A percentile compares a stretch with the other conserved stretches of the same genome.
phyloP scores from a whole-genome alignment of 2,329 filamentous ascomycete genomes.

The Diaporthe longicolla region DNA sequence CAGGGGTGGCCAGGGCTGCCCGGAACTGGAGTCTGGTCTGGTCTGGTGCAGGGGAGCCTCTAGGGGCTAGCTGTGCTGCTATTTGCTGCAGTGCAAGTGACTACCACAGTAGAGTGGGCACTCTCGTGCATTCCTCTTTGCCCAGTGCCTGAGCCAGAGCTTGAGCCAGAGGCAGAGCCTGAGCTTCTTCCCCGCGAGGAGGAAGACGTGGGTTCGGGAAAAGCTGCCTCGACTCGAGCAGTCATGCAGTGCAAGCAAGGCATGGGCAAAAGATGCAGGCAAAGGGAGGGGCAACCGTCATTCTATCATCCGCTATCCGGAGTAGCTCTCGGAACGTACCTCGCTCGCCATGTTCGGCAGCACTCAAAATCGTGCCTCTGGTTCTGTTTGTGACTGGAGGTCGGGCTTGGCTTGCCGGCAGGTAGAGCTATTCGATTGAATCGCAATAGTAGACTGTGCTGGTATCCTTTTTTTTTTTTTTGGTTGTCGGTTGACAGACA shows the following conservation, averaged over 20 bases:
- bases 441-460: neutral
- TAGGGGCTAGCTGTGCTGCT: constrained; percentile 4
- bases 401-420: constrained; percentile 2
- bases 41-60: constrained; percentile 10
- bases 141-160: neutral
- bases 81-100: neutral
- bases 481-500: neutral
- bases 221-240: constrained; percentile 10
- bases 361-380: neutral
- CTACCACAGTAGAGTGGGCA: constrained; percentile 11
- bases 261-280: neutral
- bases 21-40: constrained; percentile 20
- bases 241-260: constrained; percentile 7
- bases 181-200: neutral
- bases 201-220: neutral
- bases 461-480: constrained; percentile 7
- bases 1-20: constrained; percentile 30
- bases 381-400: neutral
- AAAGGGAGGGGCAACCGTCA: neutral
- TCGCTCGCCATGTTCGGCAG: constrained; percentile 31
- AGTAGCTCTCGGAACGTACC: constrained; percentile 35
- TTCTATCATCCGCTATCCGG: neutral
- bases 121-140: constrained; percentile 14
- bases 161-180: neutral
- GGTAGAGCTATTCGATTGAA: neutral